Evolutionary conservation across 2,329 filamentous ascomycete species (phyloP), one percentile per base, ranked within the genome.

Genomic region (Xylaria arbuscula): DNA sequence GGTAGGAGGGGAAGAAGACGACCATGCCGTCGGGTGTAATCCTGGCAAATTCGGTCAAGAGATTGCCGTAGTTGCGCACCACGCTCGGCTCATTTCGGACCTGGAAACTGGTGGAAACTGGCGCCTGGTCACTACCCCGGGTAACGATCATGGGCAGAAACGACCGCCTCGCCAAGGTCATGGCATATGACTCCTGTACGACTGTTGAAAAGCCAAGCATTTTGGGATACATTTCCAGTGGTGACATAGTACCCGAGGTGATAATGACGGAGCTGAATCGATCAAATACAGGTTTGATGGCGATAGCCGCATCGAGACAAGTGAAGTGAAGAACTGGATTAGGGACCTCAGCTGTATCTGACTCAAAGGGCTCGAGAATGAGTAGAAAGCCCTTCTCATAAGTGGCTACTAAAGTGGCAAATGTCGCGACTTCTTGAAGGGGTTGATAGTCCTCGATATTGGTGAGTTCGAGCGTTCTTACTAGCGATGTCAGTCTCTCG

Each of bases 141-240:
- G 96, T 98, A 40, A 99, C 94, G 72, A 99, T 96, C 93, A 99
- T 97, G 1, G 96, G 96, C 70, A 99, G 83, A 83, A 99, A 99
- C n/a, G 96, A 97, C 65, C 92, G 88, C 51, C 97, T 88, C 1
- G 95, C 95, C 6, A 99, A 87, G 0, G 96, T 98, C 94, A 99
- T 99, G 71, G 89, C 90, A 82, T 99, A 99, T 0, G 97, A 99
- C 80, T 99, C 94, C 78, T 98, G 94, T 2, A 98, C 92, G 0
- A 98, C 94, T 1, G 94, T 93, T 10, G 87, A 87, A 81, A 99
- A 99, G 62, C 93, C 92, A 32, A 99, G 89, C 94, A 99, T 99
- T 77, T 97, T 98, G 0, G 96, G 97, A 76, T 99, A 99, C 92
- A 99, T 99, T 78, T 99, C 97, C 3, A 99, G 83, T 0, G 96